Percentiles rank a stretch among this genome's conserved stretches.
Conservation (phyloP, 768 basidiomycete species). For the Ramaria sp. region DNA sequence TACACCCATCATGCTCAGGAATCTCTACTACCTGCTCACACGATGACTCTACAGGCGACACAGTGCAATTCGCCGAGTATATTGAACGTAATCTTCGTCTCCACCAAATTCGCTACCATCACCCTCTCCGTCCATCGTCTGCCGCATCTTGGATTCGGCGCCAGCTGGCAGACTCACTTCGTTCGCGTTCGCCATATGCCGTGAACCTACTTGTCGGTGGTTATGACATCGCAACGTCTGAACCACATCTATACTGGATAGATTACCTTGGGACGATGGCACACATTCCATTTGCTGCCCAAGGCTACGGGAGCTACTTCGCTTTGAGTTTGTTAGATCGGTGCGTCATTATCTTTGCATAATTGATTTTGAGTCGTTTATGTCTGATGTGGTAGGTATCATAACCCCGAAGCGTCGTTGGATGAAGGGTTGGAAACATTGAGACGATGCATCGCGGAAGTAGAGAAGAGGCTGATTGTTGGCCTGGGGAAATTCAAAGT, state of each 20-base stretch:
- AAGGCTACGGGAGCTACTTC: slow-evolving; percentile 93
- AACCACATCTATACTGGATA: slow-evolving; percentile 84
- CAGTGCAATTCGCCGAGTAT: slow-evolving; percentile 92
- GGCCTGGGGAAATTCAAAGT: slow-evolving; percentile 77
- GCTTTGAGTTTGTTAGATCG: slow-evolving; percentile 85
- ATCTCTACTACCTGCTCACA: neutral
- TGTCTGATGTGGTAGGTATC: slow-evolving; percentile 48
- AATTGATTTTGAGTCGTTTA: neutral
- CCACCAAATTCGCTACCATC: slow-evolving; percentile 90
- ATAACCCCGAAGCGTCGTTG: slow-evolving; percentile 74
- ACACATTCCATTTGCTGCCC: slow-evolving; percentile 85
- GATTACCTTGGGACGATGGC: slow-evolving; percentile 91
- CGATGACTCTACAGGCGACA: slow-evolving; percentile 56
- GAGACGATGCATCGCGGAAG: slow-evolving; percentile 81
- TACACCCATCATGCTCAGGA: neutral
- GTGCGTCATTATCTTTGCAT: slow-evolving; percentile 28
- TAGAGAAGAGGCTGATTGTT: slow-evolving; percentile 73
- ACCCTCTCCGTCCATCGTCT: slow-evolving; percentile 79
- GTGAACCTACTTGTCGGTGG: slow-evolving; percentile 93
- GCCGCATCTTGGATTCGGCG: slow-evolving; percentile 95
- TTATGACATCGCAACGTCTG: slow-evolving; percentile 61
- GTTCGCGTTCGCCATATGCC: slow-evolving; percentile 77
- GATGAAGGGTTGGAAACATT: slow-evolving; percentile 82
- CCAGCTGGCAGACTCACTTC: slow-evolving; percentile 77
- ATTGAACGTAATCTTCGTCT: slow-evolving; percentile 93